Evolutionary conservation across 257 asterid genomes (phyloP).

Genomic region (Scutellaria baicalensis): DNA sequence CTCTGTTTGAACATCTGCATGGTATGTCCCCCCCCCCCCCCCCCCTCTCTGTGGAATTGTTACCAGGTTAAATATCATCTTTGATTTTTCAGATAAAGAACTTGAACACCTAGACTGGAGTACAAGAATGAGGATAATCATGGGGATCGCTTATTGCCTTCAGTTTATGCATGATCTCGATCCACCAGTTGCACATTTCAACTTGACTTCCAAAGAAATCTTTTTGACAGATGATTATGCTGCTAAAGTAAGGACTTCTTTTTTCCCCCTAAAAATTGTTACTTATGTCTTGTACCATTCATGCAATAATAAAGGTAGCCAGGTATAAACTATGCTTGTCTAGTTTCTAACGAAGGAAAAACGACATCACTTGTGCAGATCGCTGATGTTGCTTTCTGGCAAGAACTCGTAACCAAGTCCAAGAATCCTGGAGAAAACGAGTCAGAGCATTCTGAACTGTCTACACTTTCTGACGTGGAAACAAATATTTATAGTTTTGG

Average conservation of each 20-base stretch:
- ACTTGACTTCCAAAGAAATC: slow-evolving; percentile 47
- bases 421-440: slow-evolving; percentile 35
- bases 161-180: slow-evolving; percentile 67
- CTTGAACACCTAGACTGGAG: slow-evolving; percentile 87
- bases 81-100: slow-evolving; percentile 50
- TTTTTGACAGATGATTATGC: slow-evolving; percentile 87
- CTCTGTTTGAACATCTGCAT: slow-evolving; percentile 81
- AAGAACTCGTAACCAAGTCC: slow-evolving; percentile 44
- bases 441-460: slow-evolving; percentile 40
- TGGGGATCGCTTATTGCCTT: slow-evolving; percentile 83
- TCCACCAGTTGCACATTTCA: slow-evolving; percentile 54
- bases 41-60: neutral
- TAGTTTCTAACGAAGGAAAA: neutral
- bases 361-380: slow-evolving; percentile 35
- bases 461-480: slow-evolving; percentile 51
- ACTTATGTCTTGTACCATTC: neutral
- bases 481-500: slow-evolving; percentile 63
- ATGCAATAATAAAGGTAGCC: neutral
- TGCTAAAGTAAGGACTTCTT: slow-evolving; percentile 55
- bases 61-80: neutral
- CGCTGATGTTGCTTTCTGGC: slow-evolving; percentile 66
- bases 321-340: neutral
- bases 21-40: slow-evolving; percentile 29
- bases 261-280: neutral
- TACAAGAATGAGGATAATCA: slow-evolving; percentile 70